Conservation (phyloP, 768 basidiomycete species). For the Cyathus striatus region DNA sequence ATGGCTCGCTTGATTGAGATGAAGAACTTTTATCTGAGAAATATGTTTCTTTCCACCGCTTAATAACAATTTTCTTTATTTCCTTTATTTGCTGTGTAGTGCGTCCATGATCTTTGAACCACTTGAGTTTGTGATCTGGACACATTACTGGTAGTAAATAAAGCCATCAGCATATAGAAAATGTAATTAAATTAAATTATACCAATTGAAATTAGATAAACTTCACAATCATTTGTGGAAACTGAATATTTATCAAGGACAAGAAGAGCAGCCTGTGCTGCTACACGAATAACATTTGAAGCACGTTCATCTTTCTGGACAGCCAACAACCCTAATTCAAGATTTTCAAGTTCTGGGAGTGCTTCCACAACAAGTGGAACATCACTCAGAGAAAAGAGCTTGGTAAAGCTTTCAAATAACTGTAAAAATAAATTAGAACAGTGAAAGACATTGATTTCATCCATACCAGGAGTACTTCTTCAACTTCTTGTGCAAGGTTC, state of each 20-base stretch:
- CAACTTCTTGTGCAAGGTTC: conserved; percentile 15
- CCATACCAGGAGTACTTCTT: conserved; percentile 11
- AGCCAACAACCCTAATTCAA: conserved; percentile 6
- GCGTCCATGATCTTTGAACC: conserved; percentile 8
- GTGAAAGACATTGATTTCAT: neutral
- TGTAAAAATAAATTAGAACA: conserved; percentile 1
- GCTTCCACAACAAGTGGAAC: conserved; percentile 13
- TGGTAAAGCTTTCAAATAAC: conserved; percentile 16
- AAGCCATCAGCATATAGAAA: conserved; percentile 12
- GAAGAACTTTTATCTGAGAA: neutral
- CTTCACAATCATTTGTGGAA: conserved; percentile 1
- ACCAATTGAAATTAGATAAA: neutral
- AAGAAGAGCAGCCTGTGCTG: neutral
- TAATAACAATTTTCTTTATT: neutral
- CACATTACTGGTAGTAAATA: conserved; percentile 14
- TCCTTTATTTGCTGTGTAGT: neutral
- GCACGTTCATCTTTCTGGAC: conserved; percentile 5
- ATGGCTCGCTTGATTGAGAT: neutral
- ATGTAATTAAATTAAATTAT: conserved; percentile 1
- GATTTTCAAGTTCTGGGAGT: conserved; percentile 11
- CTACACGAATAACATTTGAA: neutral
- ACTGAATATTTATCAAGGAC: neutral
- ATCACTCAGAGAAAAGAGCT: conserved; percentile 14
- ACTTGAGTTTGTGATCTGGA: conserved; percentile 13
- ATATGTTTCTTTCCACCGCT: conserved; percentile 1